Percentiles rank a stretch among this genome's conserved stretches.
These are phyloP conservation scores for Arabis hirsuta DNA, from an alignment of 345 rosid genomes.

Conservation along the genomic window DNA sequence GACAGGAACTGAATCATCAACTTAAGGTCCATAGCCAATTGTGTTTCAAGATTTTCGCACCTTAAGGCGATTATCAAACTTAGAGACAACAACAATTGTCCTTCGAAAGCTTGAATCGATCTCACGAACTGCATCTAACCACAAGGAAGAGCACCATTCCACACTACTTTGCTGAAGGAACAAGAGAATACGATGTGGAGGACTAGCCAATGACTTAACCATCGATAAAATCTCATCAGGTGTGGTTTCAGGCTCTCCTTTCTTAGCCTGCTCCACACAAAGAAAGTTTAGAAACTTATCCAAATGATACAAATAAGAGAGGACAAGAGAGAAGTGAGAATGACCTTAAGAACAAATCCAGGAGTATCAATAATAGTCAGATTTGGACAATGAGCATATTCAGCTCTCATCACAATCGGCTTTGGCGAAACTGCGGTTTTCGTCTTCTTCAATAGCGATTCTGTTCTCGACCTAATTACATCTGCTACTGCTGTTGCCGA, in stretches of 20 bases:
- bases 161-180: slow-evolving; percentile 98
- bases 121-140: slow-evolving; percentile 90
- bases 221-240: slow-evolving; percentile 92
- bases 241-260: slow-evolving; percentile 95
- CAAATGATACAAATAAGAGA: neutral
- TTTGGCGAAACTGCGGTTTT: slow-evolving; percentile 88
- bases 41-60: slow-evolving; percentile 38
- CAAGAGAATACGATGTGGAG: slow-evolving; percentile 90
- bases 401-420: slow-evolving; percentile 98
- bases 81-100: slow-evolving; percentile 88
- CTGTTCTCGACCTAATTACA: slow-evolving; percentile 80
- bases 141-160: slow-evolving; percentile 96
- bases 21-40: no score
- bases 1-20: no score
- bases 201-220: slow-evolving; percentile 92
- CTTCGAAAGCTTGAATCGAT: slow-evolving; percentile 90
- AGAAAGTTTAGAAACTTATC: neutral
- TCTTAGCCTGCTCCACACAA: slow-evolving; percentile 66
- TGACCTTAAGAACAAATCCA: slow-evolving; percentile 94
- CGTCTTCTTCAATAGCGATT: slow-evolving; percentile 65
- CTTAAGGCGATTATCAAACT: slow-evolving; percentile 97
- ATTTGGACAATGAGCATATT: slow-evolving; percentile 95
- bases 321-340: neutral
- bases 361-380: slow-evolving; percentile 96
- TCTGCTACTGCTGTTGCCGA: slow-evolving; percentile 75